Conservation (phyloP, 2,329 filamentous ascomycete genomes). For the Xylaria sp. region DNA sequence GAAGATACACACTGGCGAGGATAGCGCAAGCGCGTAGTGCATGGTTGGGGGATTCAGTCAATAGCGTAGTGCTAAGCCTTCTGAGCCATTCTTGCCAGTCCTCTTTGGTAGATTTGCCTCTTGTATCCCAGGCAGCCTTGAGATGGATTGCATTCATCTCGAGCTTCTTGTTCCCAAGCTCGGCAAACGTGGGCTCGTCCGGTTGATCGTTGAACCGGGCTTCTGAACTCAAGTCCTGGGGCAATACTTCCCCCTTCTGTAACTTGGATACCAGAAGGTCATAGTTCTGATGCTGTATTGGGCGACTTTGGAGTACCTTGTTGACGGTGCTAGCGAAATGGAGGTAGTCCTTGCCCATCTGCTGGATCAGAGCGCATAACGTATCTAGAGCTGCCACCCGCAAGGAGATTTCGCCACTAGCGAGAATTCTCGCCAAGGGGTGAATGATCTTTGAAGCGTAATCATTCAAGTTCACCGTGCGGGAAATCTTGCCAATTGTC, state of each 20-base stretch:
- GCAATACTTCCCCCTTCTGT: conserved; percentile 90
- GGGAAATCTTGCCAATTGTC: conserved; percentile 86
- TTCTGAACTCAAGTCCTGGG: conserved; percentile 86
- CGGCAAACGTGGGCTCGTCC: conserved; percentile 75
- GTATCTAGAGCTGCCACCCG: conserved; percentile 85
- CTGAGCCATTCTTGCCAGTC: conserved; percentile 99
- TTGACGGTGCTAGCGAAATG: conserved; percentile 93
- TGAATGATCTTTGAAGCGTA: conserved; percentile 96
- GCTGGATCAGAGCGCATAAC: conserved; percentile 89
- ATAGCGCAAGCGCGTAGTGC: conserved; percentile 89
- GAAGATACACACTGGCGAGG: conserved; percentile 84
- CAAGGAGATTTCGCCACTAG: conserved; percentile 64
- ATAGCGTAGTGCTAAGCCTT: conserved; percentile 87
- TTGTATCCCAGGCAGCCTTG: conserved; percentile 95
- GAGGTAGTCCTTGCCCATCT: conserved; percentile 89
- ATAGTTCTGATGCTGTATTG: conserved; percentile 86
- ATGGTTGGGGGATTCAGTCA: conserved; percentile 94
- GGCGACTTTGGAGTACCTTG: conserved; percentile 72
- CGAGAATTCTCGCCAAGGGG: conserved; percentile 77
- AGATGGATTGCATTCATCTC: conserved; percentile 97
- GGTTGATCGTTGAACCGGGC: conserved; percentile 70
- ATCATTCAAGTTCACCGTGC: conserved; percentile 95
- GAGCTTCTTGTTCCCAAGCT: conserved; percentile 86
- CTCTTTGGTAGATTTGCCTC: conserved; percentile 92
- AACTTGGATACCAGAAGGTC: conserved; percentile 87